A percentile compares a stretch with the other conserved stretches of the same genome.
These are phyloP conservation scores for Nannizziopsis arthrosporioides DNA, from an alignment of 2,329 filamentous ascomycete genomes.

Conservation along the genomic window DNA sequence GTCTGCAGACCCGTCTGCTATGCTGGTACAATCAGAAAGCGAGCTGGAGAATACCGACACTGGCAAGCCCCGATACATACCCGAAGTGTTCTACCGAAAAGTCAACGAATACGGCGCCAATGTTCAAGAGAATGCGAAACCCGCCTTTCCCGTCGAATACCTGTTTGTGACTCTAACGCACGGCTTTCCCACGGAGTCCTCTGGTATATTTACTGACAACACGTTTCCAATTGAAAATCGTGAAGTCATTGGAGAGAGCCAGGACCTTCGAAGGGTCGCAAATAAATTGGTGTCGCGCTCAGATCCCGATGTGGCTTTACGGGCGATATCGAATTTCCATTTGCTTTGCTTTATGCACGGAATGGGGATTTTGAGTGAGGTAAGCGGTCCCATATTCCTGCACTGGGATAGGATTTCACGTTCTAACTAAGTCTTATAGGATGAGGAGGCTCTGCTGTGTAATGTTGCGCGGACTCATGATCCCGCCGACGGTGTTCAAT, in stretches of 20 bases:
- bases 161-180: conserved; percentile 91
- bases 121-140: conserved; percentile 94
- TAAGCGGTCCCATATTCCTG: conserved; percentile 29
- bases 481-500: conserved; percentile 65
- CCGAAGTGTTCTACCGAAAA: conserved; percentile 89
- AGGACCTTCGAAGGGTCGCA: conserved; percentile 60
- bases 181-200: conserved; percentile 74
- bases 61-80: conserved; percentile 68
- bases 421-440: conserved; percentile 42
- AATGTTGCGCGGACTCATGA: conserved; percentile 73
- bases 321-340: conserved; percentile 83
- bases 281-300: conserved; percentile 57
- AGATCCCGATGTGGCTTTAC: conserved; percentile 49
- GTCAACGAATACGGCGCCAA: conserved; percentile 96
- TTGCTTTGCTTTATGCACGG: conserved; percentile 75
- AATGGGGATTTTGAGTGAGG: conserved; percentile 74
- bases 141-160: conserved; percentile 91
- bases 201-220: conserved; percentile 58
- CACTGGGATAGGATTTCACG: too few relatives aligned
- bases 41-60: conserved; percentile 59
- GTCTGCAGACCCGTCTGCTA: conserved; percentile 80
- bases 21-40: conserved; percentile 88
- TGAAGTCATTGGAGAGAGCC: conserved; percentile 70
- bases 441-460: conserved; percentile 77
- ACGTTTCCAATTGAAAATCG: conserved; percentile 88